A percentile compares a stretch with the other conserved stretches of the same genome.
phyloP scores from a whole-genome alignment of 805 yeast species.

The Peterozyma xylosa region DNA sequence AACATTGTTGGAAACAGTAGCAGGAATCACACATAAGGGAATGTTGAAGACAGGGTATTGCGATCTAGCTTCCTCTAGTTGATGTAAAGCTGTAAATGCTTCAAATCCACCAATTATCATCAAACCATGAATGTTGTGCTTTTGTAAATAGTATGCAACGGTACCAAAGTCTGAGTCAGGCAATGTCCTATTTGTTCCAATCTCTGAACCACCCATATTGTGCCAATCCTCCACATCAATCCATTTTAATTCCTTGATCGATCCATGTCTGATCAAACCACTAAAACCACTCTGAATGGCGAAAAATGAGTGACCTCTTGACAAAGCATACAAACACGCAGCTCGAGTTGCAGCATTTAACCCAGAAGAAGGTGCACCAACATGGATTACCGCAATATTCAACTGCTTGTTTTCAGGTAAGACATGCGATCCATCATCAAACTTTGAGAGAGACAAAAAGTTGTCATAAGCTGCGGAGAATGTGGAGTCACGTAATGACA shows the following conservation, averaged over 20 bases:
- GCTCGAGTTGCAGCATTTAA: constrained; percentile 89
- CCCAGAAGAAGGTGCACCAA: constrained; percentile 98
- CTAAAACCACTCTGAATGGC: constrained; percentile 93
- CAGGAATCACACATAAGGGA: constrained; percentile 90
- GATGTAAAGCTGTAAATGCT: constrained; percentile 82
- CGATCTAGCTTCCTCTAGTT: constrained; percentile 68
- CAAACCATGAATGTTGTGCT: constrained; percentile 80
- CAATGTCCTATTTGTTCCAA: constrained; percentile 88
- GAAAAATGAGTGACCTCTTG: constrained; percentile 83
- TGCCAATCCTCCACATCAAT: constrained; percentile 84
- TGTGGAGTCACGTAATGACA: constrained; percentile 79
- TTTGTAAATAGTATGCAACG: constrained; percentile 89
- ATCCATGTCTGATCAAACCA: constrained; percentile 86
- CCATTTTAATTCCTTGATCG: constrained; percentile 73
- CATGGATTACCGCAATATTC: constrained; percentile 79
- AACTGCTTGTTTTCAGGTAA: constrained; percentile 56
- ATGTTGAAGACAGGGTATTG: constrained; percentile 88
- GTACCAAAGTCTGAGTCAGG: constrained; percentile 85
- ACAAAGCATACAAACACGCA: constrained; percentile 81
- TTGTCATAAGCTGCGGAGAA: constrained; percentile 75
- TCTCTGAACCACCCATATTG: constrained; percentile 88
- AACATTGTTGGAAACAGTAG: constrained; percentile 94
- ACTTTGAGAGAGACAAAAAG: constrained; percentile 61
- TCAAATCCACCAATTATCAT: constrained; percentile 95
- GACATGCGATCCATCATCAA: constrained; percentile 54